Conservation (phyloP, 1,284 basidiomycete species). For the Kalmanozyma brasiliensis region DNA sequence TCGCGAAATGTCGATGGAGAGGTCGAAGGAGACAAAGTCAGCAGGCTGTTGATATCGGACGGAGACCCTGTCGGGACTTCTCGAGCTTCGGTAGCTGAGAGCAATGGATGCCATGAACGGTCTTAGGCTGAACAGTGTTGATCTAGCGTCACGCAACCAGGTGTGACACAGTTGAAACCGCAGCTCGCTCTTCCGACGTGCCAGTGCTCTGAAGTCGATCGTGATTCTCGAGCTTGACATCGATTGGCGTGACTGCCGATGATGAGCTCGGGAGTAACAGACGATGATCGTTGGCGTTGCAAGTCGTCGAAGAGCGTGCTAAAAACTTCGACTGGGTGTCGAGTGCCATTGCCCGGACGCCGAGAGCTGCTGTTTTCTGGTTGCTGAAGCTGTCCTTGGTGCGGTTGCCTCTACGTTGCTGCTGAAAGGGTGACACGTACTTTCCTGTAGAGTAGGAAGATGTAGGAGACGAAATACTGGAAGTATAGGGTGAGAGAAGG, state of each 20-base stretch:
- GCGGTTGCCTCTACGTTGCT: slow-evolving; percentile 2
- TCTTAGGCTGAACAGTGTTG: too few relatives aligned
- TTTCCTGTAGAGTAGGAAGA: slow-evolving; percentile 39
- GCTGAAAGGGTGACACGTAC: slow-evolving; percentile 27
- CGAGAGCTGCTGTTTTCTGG: not conserved
- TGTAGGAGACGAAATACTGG: slow-evolving; percentile 37
- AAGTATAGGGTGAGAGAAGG: slow-evolving; percentile 22
- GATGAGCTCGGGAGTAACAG: not conserved
- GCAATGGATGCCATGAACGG: not conserved
- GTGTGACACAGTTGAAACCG: too few relatives aligned
- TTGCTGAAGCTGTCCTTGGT: not conserved
- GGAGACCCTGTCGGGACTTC: too few relatives aligned
- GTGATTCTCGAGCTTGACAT: too few relatives aligned
- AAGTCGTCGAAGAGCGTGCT: too few relatives aligned
- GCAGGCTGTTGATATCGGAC: slow-evolving; percentile 10
- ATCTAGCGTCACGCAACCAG: too few relatives aligned
- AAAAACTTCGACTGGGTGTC: too few relatives aligned
- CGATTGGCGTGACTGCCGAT: not conserved
- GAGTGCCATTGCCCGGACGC: too few relatives aligned
- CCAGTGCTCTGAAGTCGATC: too few relatives aligned
- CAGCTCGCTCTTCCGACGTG: too few relatives aligned
- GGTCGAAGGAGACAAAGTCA: slow-evolving; percentile 17
- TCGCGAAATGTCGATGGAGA: slow-evolving; percentile 6
- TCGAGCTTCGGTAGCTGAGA: not conserved
- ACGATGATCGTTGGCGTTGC: not conserved